Evolutionary conservation across 2,329 filamentous ascomycete species (phyloP).

Genomic region (Chaetomium sp.): DNA sequence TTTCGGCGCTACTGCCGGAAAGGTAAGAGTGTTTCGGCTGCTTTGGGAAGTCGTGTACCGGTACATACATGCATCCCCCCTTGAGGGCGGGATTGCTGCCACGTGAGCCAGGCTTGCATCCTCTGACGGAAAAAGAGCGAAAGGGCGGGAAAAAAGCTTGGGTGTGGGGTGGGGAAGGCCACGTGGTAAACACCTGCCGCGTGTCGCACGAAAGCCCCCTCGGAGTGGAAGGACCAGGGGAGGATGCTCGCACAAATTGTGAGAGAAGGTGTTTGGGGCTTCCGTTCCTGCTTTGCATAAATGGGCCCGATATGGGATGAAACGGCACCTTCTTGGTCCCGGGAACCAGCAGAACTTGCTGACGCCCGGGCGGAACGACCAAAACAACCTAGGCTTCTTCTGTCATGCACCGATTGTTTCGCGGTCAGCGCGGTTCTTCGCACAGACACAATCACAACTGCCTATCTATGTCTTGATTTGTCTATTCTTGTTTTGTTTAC

Average conservation of each 20-base stretch:
- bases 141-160: background rate
- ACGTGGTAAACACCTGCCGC: slow-evolving; percentile 25
- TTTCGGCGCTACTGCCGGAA: background rate
- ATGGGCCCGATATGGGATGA: slow-evolving; percentile 2
- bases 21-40: background rate
- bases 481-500: background rate
- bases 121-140: slow-evolving; percentile 5
- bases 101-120: slow-evolving; percentile 23
- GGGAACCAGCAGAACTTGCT: background rate
- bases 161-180: slow-evolving; percentile 16
- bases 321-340: background rate
- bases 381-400: background rate
- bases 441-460: background rate
- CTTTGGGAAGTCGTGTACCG: slow-evolving; percentile 19
- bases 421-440: background rate
- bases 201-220: slow-evolving; percentile 13
- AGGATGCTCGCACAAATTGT: slow-evolving; percentile 28
- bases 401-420: background rate
- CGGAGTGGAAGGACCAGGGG: background rate
- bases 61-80: slow-evolving; percentile 13
- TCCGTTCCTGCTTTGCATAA: slow-evolving; percentile 2
- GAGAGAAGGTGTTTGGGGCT: background rate
- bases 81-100: slow-evolving; percentile 23
- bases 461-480: background rate
- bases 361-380: background rate